Evolutionary conservation across 345 rosid genomes (phyloP).

Genomic region (Triadica sebifera): DNA sequence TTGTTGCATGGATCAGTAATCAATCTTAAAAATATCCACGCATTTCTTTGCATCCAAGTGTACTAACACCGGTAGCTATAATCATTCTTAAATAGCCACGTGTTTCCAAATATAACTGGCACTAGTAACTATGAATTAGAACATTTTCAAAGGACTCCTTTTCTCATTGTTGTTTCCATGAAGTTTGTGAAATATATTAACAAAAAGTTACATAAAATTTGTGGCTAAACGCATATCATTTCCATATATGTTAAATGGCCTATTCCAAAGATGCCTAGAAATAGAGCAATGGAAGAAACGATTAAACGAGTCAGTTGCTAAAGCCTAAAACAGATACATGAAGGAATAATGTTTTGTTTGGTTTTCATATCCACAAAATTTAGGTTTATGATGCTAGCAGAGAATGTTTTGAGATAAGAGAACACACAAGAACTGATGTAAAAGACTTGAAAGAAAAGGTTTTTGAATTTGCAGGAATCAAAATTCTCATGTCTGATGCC

Average conservation of each 20-base stretch:
- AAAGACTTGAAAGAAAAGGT: background rate
- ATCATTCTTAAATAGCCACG: no score
- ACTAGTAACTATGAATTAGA: background rate
- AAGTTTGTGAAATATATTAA: background rate
- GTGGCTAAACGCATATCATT: background rate
- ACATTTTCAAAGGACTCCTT: background rate
- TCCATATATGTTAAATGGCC: background rate
- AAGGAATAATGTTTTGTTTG: background rate
- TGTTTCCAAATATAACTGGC: background rate
- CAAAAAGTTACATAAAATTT: no score
- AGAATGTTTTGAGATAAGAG: background rate
- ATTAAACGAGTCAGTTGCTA: background rate
- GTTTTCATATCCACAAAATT: background rate
- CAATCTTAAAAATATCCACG: background rate
- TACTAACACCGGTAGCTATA: no score
- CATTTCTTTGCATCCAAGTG: background rate
- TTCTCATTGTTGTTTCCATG: background rate
- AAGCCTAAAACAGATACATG: background rate
- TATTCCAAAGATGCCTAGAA: no score
- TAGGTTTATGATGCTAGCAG: background rate
- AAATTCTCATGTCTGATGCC: background rate
- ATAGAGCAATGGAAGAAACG: background rate
- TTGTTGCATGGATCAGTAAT: background rate
- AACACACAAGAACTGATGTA: background rate
- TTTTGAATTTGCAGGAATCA: background rate